A percentile compares a stretch with the other conserved stretches of the same genome.
Evolutionary conservation across 257 asterid species (phyloP).

Genomic region (Catharanthus roseus): DNA sequence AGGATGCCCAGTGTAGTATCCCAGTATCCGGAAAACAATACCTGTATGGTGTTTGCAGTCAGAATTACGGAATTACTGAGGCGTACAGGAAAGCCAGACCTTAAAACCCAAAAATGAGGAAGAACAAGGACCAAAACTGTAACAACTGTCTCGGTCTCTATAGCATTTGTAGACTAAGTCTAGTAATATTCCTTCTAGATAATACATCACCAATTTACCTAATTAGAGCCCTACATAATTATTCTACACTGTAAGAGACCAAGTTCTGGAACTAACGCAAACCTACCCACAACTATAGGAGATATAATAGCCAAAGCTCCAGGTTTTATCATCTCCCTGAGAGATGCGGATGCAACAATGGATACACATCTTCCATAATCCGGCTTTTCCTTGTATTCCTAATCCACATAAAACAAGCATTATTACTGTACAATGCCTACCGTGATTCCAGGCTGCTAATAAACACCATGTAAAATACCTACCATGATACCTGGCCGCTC

Average conservation of each 20-base stretch:
- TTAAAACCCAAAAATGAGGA: neutral
- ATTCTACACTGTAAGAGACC: neutral
- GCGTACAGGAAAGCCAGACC: neutral
- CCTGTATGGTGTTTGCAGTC: constrained; percentile 37
- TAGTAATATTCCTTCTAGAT: neutral
- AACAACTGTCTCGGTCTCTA: neutral
- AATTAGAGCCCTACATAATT: neutral
- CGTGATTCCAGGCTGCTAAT: constrained; percentile 98
- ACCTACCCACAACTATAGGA: constrained; percentile 80
- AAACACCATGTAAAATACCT: constrained; percentile 22
- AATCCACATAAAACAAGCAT: constrained; percentile 24
- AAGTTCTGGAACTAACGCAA: neutral
- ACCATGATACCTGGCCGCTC: constrained; percentile 99
- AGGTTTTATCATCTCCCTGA: constrained; percentile 99
- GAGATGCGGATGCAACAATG: constrained; percentile 94
- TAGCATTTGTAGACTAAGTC: neutral
- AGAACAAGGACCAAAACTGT: neutral
- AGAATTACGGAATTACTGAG: neutral
- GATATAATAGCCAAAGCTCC: constrained; percentile 95
- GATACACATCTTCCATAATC: constrained; percentile 97
- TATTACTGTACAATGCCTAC: constrained; percentile 35
- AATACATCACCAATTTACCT: constrained; percentile 4
- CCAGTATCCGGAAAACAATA: constrained; percentile 71
- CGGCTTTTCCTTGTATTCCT: constrained; percentile 98
- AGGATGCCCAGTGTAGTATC: constrained; percentile 88